Conservation (phyloP, 306 rosid species). For the Vigna unguiculata region DNA sequence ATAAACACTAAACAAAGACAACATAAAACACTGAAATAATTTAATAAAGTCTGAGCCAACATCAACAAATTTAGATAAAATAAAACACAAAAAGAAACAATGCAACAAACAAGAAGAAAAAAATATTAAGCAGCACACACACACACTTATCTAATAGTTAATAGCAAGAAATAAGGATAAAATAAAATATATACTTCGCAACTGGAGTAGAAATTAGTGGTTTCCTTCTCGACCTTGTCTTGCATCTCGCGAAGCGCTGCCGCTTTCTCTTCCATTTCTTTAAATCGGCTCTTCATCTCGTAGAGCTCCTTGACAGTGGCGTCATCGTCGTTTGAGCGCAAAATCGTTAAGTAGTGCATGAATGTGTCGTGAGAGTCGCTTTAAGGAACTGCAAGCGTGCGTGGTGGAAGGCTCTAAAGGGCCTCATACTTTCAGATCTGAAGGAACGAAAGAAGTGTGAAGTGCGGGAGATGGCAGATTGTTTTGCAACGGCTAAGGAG, state of each 20-base stretch:
- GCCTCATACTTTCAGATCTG: constrained; percentile 52
- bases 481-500: constrained; percentile 45
- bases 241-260: no score
- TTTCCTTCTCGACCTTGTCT: no score
- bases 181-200: constrained; percentile 59
- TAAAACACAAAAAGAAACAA: not conserved
- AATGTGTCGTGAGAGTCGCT: constrained; percentile 53
- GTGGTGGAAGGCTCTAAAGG: constrained; percentile 73
- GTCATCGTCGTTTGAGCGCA: constrained; percentile 66
- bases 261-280: no score
- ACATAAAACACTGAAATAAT: not conserved
- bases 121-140: not conserved
- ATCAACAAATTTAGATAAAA: constrained; percentile 25
- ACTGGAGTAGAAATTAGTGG: constrained; percentile 73
- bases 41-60: not conserved
- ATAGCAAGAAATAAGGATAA: constrained; percentile 16
- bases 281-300: no score
- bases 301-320: no score
- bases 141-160: not conserved
- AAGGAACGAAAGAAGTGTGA: constrained; percentile 72
- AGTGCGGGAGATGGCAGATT: constrained; percentile 51
- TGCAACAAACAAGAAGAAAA: not conserved
- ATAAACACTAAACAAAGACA: not conserved
- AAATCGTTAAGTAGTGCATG: constrained; percentile 69
- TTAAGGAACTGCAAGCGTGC: constrained; percentile 63